These are phyloP conservation scores for Auriscalpium orientale DNA, from an alignment of 768 basidiomycete genomes.

Conservation along the genomic window DNA sequence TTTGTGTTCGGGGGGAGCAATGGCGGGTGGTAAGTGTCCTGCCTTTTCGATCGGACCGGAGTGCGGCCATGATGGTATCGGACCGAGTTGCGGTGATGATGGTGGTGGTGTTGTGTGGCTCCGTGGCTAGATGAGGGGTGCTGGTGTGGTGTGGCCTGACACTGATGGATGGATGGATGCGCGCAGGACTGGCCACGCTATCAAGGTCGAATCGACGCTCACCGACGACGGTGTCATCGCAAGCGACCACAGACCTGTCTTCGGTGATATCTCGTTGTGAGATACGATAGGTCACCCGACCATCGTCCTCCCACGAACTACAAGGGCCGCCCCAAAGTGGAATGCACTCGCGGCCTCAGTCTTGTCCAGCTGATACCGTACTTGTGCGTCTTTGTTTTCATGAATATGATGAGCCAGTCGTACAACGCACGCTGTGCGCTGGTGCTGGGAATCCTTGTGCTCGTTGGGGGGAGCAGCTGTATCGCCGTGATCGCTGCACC, in stretches of 20 bases:
- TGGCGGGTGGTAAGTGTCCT: constrained; percentile 32
- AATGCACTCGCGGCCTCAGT: too few relatives aligned
- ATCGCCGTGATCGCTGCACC: too few relatives aligned
- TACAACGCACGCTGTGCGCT: too few relatives aligned
- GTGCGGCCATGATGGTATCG: too few relatives aligned
- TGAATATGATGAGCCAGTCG: too few relatives aligned
- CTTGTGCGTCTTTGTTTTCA: too few relatives aligned
- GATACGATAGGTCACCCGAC: neutral
- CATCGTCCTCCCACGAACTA: too few relatives aligned
- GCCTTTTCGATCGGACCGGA: neutral
- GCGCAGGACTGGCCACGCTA: constrained; percentile 21
- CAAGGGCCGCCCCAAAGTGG: too few relatives aligned
- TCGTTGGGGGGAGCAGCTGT: too few relatives aligned
- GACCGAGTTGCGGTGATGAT: neutral
- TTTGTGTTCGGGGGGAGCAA: constrained; percentile 46
- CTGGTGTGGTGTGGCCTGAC: neutral
- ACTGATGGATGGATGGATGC: neutral
- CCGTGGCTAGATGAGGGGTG: neutral
- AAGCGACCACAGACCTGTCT: constrained; percentile 52
- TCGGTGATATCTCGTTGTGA: constrained; percentile 29
- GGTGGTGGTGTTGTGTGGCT: too few relatives aligned
- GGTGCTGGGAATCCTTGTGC: too few relatives aligned
- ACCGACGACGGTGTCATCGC: constrained; percentile 45
- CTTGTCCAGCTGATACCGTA: too few relatives aligned
- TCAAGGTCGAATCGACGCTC: constrained; percentile 32